Conservation (phyloP, 1,139 yeast species). For the Saccharomyces hybrid region DNA sequence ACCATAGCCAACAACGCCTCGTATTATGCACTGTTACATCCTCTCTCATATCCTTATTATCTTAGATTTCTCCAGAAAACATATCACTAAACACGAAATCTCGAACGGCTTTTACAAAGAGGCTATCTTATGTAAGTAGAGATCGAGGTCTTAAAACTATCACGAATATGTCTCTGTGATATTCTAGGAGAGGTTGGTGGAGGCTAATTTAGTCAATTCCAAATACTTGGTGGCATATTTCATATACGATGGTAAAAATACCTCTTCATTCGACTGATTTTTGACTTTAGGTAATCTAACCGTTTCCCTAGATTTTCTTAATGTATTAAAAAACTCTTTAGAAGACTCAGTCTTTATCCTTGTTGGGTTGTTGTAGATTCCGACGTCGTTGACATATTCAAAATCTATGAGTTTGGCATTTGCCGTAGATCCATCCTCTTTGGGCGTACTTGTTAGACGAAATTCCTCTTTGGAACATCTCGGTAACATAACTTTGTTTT, state of each 20-base stretch:
- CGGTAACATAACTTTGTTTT: conserved; percentile 15
- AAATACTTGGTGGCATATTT: neutral
- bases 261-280: neutral
- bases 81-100: neutral
- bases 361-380: conserved; percentile 14
- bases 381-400: conserved; percentile 23
- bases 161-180: neutral
- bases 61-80: neutral
- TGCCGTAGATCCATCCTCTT: neutral
- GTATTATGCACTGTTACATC: neutral
- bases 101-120: neutral
- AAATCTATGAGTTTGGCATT: conserved; percentile 3
- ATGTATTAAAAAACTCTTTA: conserved; percentile 16
- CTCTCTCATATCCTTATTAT: neutral
- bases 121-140: neutral
- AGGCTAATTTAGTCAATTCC: neutral
- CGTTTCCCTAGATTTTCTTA: conserved; percentile 11
- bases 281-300: conserved; percentile 3
- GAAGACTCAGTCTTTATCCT: conserved; percentile 9
- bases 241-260: conserved; percentile 1
- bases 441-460: neutral
- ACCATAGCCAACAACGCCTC: neutral
- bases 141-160: neutral
- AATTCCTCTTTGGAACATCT: conserved; percentile 9
- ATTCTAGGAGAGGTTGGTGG: neutral